Percentiles rank a stretch among this genome's conserved stretches.
phyloP scores from a whole-genome alignment of 495 filamentous ascomycete species.

The Clavariopsis aquatica region DNA sequence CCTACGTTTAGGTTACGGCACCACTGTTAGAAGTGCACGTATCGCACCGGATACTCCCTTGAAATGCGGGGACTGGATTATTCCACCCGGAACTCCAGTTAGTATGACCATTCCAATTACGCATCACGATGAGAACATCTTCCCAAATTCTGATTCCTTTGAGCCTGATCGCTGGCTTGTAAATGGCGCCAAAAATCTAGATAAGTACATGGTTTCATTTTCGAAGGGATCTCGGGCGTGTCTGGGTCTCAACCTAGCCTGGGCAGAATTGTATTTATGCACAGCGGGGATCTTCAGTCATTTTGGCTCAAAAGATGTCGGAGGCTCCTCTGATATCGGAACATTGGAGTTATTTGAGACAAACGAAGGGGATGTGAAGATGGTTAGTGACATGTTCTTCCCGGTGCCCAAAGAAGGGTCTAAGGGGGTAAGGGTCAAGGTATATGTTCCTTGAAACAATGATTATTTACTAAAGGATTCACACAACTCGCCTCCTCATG shows the following conservation, averaged over 20 bases:
- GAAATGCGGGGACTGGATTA: constrained; percentile 39
- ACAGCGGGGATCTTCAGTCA: constrained; percentile 19
- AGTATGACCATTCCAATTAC: constrained; percentile 33
- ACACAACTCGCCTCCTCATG: too few relatives aligned
- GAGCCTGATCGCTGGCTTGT: constrained; percentile 51
- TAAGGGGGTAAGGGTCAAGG: constrained; percentile 23
- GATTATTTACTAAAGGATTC: too few relatives aligned
- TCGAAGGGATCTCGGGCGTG: constrained; percentile 15
- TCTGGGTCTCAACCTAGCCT: constrained; percentile 21
- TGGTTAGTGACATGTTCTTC: constrained; percentile 13
- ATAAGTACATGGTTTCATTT: constrained; percentile 25
- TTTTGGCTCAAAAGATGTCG: constrained; percentile 6
- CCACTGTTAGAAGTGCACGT: constrained; percentile 48
- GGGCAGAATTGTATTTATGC: constrained; percentile 14
- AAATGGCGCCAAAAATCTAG: neutral
- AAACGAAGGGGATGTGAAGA: constrained; percentile 15
- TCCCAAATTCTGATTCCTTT: constrained; percentile 45
- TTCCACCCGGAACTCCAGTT: constrained; percentile 31
- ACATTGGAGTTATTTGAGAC: constrained; percentile 25
- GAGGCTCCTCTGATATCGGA: neutral
- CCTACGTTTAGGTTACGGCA: constrained; percentile 51
- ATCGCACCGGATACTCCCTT: constrained; percentile 48
- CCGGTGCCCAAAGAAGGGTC: constrained; percentile 15
- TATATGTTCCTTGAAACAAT: too few relatives aligned
- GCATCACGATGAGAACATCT: constrained; percentile 44